These are phyloP conservation scores for Pythium aphanidermatum DNA, from an alignment of 352 stramenopile genomes.

Conservation along the genomic window DNA sequence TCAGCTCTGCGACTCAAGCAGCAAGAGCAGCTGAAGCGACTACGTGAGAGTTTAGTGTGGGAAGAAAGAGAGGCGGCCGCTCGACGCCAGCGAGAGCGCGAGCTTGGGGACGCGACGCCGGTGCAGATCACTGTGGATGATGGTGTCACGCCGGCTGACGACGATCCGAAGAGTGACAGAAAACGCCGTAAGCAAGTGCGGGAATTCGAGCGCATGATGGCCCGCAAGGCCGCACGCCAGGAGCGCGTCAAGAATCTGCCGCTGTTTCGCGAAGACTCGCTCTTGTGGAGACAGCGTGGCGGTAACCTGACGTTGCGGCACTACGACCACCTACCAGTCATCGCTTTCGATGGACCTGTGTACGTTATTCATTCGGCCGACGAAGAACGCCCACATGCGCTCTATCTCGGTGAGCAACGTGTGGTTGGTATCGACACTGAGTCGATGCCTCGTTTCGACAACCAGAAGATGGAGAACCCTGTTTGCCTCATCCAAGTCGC, in stretches of 20 bases:
- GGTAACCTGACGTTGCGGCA: constrained; percentile 39
- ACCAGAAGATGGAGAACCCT: constrained; percentile 47
- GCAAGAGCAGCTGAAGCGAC: constrained; percentile 19
- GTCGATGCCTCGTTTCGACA: constrained; percentile 60
- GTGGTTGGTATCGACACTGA: constrained; percentile 76
- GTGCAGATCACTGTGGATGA: no score
- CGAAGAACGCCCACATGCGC: constrained; percentile 41
- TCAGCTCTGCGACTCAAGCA: constrained; percentile 25
- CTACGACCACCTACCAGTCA: constrained; percentile 42
- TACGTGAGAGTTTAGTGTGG: constrained; percentile 18
- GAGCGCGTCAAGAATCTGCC: constrained; percentile 55
- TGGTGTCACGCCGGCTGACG: no score
- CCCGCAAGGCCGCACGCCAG: constrained; percentile 42
- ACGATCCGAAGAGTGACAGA: background rate
- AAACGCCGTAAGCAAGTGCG: constrained; percentile 16
- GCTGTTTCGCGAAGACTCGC: constrained; percentile 57
- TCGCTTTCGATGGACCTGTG: constrained; percentile 46
- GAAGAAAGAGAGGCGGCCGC: constrained; percentile 13
- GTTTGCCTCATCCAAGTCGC: constrained; percentile 77
- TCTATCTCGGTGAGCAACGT: constrained; percentile 43
- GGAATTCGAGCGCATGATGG: constrained; percentile 51
- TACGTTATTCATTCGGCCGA: constrained; percentile 54
- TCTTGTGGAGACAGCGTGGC: constrained; percentile 37
- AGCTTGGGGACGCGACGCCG: background rate
- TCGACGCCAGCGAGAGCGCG: background rate